phyloP scores from a whole-genome alignment of 148 eudicot genomes.

The Euryodendron excelsum region DNA sequence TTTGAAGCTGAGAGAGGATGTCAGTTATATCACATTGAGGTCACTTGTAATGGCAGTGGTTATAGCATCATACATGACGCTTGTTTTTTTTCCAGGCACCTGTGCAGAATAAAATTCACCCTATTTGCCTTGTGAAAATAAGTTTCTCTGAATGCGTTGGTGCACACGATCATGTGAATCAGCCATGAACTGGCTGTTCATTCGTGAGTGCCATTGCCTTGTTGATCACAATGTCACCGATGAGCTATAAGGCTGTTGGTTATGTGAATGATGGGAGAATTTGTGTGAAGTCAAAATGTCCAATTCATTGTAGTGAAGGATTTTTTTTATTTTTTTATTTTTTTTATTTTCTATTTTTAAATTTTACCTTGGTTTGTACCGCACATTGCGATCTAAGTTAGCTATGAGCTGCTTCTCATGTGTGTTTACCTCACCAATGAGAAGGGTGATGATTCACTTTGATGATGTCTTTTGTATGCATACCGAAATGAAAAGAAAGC shows the following conservation, averaged over 20 bases:
- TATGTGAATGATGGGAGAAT: not conserved
- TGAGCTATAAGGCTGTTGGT: conserved; percentile 4
- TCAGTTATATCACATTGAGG: not conserved
- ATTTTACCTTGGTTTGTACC: not conserved
- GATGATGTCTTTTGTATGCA: too few relatives aligned
- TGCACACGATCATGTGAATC: not conserved
- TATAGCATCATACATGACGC: not conserved
- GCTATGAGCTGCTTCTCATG: not conserved
- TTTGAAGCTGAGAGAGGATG: not conserved
- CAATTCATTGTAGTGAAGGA: not conserved
- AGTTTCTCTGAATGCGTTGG: not conserved
- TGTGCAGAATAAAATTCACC: not conserved
- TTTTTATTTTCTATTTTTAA: too few relatives aligned
- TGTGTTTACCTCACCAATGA: not conserved
- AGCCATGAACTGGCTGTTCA: not conserved
- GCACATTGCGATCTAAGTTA: not conserved
- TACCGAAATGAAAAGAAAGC: too few relatives aligned
- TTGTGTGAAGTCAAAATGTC: not conserved
- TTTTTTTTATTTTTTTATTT: not conserved
- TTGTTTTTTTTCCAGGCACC: not conserved
- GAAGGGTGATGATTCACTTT: too few relatives aligned
- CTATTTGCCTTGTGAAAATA: not conserved
- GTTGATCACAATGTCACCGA: not conserved
- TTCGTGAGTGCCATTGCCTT: not conserved
- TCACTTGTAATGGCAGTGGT: not conserved